Conservation (phyloP, 192 early-diverging fungal genomes). For the Linnemannia elongata region DNA sequence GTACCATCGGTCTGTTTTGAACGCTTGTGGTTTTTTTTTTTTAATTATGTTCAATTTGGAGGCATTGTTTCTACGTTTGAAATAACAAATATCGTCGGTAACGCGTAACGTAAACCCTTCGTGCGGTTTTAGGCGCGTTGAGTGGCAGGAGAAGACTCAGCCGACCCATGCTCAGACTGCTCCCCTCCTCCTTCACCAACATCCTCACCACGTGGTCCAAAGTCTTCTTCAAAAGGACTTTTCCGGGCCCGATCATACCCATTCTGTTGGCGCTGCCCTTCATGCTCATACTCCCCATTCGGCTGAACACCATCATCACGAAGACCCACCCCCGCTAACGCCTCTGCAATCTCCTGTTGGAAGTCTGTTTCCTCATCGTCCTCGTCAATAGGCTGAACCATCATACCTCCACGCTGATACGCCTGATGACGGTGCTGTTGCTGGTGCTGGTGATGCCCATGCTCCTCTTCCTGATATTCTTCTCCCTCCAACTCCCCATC, state of each 20-base stretch:
- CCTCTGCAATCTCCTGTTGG: neutral
- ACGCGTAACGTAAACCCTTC: too few relatives aligned
- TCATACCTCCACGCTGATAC: neutral
- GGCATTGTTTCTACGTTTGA: too few relatives aligned
- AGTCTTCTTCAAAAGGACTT: conserved; percentile 5
- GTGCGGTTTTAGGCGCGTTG: neutral
- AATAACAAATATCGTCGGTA: too few relatives aligned
- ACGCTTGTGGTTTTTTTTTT: too few relatives aligned
- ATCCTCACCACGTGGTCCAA: neutral
- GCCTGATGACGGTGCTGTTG: neutral
- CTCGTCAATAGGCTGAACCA: neutral
- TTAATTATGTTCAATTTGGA: too few relatives aligned
- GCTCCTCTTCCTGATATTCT: neutral
- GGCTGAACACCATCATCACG: neutral
- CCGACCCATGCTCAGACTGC: neutral
- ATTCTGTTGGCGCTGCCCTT: neutral
- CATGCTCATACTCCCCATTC: neutral
- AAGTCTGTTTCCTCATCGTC: neutral
- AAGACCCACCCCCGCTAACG: neutral
- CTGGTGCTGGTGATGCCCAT: neutral
- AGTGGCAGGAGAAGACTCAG: neutral
- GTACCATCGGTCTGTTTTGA: too few relatives aligned
- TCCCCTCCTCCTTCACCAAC: neutral
- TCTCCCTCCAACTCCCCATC: neutral
- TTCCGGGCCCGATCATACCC: neutral